Evolutionary conservation across 2,329 filamentous ascomycete species (phyloP), one percentile per base, ranked within the genome.

Genomic region (Ophiostoma ulmi): DNA sequence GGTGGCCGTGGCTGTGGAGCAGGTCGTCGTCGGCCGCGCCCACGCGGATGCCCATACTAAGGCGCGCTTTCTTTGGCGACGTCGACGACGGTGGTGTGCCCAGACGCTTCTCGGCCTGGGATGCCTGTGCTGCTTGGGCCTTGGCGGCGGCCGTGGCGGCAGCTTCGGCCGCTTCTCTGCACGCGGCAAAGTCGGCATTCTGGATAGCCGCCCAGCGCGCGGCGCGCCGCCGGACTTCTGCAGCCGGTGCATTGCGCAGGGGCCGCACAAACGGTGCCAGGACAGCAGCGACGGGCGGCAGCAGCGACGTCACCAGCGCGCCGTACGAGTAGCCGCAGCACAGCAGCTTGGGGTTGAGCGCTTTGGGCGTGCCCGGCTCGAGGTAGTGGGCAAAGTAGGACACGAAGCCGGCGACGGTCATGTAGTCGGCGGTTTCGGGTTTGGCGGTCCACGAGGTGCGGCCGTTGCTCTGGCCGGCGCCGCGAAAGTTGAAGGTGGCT

Each of bases 401-500:
- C 75, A 96, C 83, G 77, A 97, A 94, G 10, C 89, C 93, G n/a
- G 90, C 87, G 36, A 97, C 86, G 11, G 93, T 92, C 68, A 87
- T 86, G 79, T 96, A 98, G 78, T 99, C 95, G 55, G 86, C 87
- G 44, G 90, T 83, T 78, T 98, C 95, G 0, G 92, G 87, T 75
- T 87, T 91, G 4, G 90, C 90, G 1, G 91, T 93, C 94, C 94
- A 99, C 35, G 91, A 94, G 0, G 94, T 97, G 68, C 86, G 86
- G 5, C 93, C 93, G 70, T 67, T 48, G 20, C 63, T 70, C 11
- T 70, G 70, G 1, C 70, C 72, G 14, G 70, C 79, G 69, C 81
- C 94, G 91, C 94, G 87, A 78, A 98, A 97, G 77, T 98, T 97
- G 80, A 98, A 97, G 0, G 93, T 97, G 8, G 86, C 90, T 2